Percentiles rank a stretch among this genome's conserved stretches.
Evolutionary conservation across 306 rosid genomes (phyloP).

Genomic region (Vicia faba): DNA sequence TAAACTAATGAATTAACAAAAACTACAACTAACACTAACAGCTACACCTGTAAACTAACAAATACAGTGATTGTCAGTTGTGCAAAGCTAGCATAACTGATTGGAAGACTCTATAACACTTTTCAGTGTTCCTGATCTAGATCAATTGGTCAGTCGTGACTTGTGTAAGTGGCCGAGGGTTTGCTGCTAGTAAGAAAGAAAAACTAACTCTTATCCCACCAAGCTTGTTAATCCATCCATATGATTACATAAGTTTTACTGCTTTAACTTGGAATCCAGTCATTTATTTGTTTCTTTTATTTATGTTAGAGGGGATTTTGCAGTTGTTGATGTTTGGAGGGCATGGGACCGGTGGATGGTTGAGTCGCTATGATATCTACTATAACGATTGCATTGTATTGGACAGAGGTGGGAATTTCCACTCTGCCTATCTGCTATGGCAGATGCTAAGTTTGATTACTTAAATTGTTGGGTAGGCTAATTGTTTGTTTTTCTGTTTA

Average conservation of each 20-base stretch:
- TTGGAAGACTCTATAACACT: too few relatives aligned
- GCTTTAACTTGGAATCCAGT: constrained; percentile 16
- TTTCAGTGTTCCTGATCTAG: too few relatives aligned
- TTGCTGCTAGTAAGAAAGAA: too few relatives aligned
- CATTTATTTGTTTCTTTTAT: constrained; percentile 35
- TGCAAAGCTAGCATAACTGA: too few relatives aligned
- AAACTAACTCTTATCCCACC: too few relatives aligned
- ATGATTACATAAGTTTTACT: constrained; percentile 4
- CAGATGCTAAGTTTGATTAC: constrained; percentile 5
- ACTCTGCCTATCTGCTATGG: constrained; percentile 21
- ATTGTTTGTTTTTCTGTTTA: constrained; percentile 28
- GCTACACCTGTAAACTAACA: too few relatives aligned
- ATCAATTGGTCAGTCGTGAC: too few relatives aligned
- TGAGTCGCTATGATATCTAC: constrained; percentile 96
- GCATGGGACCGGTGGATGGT: constrained; percentile 99
- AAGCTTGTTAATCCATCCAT: constrained; percentile 3
- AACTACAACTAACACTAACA: too few relatives aligned
- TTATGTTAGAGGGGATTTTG: constrained; percentile 34
- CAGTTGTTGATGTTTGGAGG: constrained; percentile 97
- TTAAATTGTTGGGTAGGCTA: constrained; percentile 25
- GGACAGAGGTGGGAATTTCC: constrained; percentile 79
- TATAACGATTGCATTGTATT: constrained; percentile 80
- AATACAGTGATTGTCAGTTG: too few relatives aligned
- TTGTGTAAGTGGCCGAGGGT: too few relatives aligned
- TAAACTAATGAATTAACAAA: too few relatives aligned